A percentile compares a stretch with the other conserved stretches of the same genome.
These are phyloP conservation scores for Boletus vermiculosoides DNA, from an alignment of 768 basidiomycete genomes.

Conservation along the genomic window DNA sequence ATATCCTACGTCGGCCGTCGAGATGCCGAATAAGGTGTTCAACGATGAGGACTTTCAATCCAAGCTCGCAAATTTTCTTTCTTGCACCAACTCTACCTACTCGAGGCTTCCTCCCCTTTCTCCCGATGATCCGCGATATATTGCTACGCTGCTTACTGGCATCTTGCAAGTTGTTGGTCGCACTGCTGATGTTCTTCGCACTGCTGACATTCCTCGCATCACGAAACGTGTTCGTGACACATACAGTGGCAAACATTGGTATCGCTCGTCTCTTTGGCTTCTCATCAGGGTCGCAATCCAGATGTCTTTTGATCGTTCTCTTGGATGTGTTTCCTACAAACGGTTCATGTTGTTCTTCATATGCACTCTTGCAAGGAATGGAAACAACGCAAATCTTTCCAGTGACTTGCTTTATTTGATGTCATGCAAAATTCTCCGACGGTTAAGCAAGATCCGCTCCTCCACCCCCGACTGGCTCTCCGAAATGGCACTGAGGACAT, in stretches of 20 bases:
- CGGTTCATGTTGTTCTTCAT: conserved; percentile 6
- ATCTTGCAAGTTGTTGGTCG: not conserved
- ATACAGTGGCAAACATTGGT: too few relatives aligned
- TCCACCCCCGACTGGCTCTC: conserved; percentile 30
- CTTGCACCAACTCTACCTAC: not conserved
- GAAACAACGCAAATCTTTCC: conserved; percentile 7
- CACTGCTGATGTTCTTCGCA: conserved; percentile 1
- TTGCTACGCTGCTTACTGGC: not conserved
- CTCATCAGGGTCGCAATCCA: conserved; percentile 32
- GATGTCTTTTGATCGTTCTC: conserved; percentile 10
- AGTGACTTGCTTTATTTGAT: conserved; percentile 28
- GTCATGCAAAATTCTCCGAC: conserved; percentile 18
- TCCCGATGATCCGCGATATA: not conserved
- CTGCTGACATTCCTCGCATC: conserved; percentile 16
- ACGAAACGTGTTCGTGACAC: conserved; percentile 26
- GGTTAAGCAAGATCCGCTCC: too few relatives aligned
- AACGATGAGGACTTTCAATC: conserved; percentile 11
- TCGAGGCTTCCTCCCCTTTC: not conserved
- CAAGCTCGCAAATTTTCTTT: conserved; percentile 9
- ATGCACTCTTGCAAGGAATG: conserved; percentile 25
- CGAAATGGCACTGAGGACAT: conserved; percentile 34
- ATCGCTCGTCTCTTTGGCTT: too few relatives aligned
- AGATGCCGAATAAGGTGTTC: conserved; percentile 9
- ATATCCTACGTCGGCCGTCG: conserved; percentile 23
- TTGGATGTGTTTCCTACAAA: too few relatives aligned